Evolutionary conservation across 2,329 filamentous ascomycete genomes (phyloP).

Genomic region (Dothideomycetes sp.): DNA sequence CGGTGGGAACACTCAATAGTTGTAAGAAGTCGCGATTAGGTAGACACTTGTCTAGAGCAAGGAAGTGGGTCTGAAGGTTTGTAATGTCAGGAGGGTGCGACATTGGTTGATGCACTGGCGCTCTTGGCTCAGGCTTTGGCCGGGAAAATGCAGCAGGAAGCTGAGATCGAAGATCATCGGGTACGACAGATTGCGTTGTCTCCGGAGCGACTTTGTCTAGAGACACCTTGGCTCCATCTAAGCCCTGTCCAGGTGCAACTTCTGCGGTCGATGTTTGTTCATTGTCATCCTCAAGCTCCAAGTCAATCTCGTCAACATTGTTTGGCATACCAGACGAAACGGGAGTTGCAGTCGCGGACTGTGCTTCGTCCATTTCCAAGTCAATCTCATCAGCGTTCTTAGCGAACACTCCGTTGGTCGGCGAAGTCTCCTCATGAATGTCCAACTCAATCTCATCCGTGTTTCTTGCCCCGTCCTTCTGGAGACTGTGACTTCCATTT

Average conservation of each 20-base stretch:
- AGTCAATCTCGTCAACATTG: slow-evolving; percentile 33
- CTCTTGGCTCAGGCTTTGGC: slow-evolving; percentile 19
- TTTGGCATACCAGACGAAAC: slow-evolving; percentile 13
- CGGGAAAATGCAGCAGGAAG: slow-evolving; percentile 64
- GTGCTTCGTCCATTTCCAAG: slow-evolving; percentile 31
- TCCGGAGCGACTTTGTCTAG: slow-evolving; percentile 11
- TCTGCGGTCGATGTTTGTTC: slow-evolving; percentile 9
- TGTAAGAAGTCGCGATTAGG: slow-evolving; percentile 74
- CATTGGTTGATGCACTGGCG: slow-evolving; percentile 38
- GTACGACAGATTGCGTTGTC: slow-evolving; percentile 28
- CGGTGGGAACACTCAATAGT: slow-evolving; percentile 49
- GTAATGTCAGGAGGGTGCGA: slow-evolving; percentile 61
- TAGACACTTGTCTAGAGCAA: slow-evolving; percentile 86
- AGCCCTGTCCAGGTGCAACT: slow-evolving; percentile 13
- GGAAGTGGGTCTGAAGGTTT: slow-evolving; percentile 71
- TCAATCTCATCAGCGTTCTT: slow-evolving; percentile 59
- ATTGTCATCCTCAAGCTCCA: slow-evolving; percentile 19
- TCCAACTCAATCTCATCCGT: slow-evolving; percentile 22
- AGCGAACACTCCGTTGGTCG: slow-evolving; percentile 12
- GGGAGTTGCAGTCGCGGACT: not conserved
- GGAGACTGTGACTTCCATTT: slow-evolving; percentile 12
- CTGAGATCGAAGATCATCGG: slow-evolving; percentile 57
- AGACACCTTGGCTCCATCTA: slow-evolving; percentile 16
- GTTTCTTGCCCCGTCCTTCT: slow-evolving; percentile 12
- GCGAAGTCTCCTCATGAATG: not conserved